phyloP scores from a whole-genome alignment of 2,329 filamentous ascomycete species.

The Fusarium pseudograminearum region DNA sequence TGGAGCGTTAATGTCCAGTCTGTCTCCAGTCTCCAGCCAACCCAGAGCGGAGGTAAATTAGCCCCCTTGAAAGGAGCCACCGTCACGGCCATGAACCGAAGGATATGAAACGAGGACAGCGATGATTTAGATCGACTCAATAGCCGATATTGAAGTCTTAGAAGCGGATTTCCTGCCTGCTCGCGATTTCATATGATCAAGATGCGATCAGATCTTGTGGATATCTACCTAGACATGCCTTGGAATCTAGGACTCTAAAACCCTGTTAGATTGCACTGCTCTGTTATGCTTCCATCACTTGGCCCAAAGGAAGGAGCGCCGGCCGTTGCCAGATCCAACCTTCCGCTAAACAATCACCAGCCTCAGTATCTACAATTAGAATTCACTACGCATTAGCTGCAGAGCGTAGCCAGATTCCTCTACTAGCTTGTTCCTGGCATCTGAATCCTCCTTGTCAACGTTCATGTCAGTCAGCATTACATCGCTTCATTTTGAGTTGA shows the following conservation, averaged over 20 bases:
- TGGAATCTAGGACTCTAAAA: not conserved
- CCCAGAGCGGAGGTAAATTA: conserved; percentile 35
- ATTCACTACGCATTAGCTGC: not conserved
- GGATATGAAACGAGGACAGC: conserved; percentile 31
- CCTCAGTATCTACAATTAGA: conserved; percentile 15
- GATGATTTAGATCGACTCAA: conserved; percentile 40
- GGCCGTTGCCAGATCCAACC: conserved; percentile 14
- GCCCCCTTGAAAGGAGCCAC: conserved; percentile 24
- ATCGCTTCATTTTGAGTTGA: conserved; percentile 13
- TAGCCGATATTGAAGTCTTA: conserved; percentile 26
- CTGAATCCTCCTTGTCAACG: conserved; percentile 26
- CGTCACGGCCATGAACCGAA: conserved; percentile 10
- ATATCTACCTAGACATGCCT: not conserved
- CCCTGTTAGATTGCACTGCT: not conserved
- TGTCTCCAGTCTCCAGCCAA: conserved; percentile 20
- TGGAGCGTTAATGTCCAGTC: conserved; percentile 37
- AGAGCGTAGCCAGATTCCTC: conserved; percentile 6
- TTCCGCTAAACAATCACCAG: conserved; percentile 19
- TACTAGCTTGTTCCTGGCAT: conserved; percentile 23
- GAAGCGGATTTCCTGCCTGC: not conserved
- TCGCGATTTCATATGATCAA: conserved; percentile 6
- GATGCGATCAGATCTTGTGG: not conserved
- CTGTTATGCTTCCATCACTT: not conserved
- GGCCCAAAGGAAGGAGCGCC: conserved; percentile 7
- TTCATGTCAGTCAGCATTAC: conserved; percentile 27